These are phyloP conservation scores for Didymella pomorum DNA, from an alignment of 2,329 filamentous ascomycete genomes.

Conservation along the genomic window DNA sequence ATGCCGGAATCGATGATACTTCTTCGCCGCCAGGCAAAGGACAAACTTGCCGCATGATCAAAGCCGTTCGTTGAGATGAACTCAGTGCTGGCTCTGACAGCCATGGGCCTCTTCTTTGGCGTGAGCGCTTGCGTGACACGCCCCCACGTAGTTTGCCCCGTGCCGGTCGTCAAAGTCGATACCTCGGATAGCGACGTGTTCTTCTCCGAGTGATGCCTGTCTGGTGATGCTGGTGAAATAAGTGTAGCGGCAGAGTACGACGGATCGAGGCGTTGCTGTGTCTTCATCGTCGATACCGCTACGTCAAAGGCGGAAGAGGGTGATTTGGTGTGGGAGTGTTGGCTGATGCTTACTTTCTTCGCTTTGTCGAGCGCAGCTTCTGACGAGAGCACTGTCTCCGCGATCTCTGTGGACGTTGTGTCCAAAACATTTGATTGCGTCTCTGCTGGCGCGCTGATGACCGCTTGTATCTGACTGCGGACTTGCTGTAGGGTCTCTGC, in stretches of 20 bases:
- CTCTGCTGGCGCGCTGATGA: slow-evolving; percentile 43
- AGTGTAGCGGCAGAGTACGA: slow-evolving; percentile 37
- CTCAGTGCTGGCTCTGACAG: slow-evolving; percentile 29
- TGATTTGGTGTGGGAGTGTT: slow-evolving; percentile 34
- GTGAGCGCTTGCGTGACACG: slow-evolving; percentile 35
- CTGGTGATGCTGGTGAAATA: slow-evolving; percentile 27
- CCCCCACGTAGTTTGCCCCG: slow-evolving; percentile 38
- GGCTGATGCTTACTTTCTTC: slow-evolving; percentile 49
- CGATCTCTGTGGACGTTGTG: slow-evolving; percentile 44
- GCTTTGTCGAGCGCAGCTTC: slow-evolving; percentile 48
- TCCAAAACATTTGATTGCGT: slow-evolving; percentile 44
- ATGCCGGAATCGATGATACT: slow-evolving; percentile 36
- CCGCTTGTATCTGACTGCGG: slow-evolving; percentile 44
- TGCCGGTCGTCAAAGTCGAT: slow-evolving; percentile 33
- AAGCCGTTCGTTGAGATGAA: slow-evolving; percentile 23
- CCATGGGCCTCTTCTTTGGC: slow-evolving; percentile 29
- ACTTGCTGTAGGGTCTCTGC: slow-evolving; percentile 45
- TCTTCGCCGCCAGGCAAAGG: slow-evolving; percentile 36
- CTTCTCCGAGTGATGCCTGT: slow-evolving; percentile 16
- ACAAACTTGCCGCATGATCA: slow-evolving; percentile 44
- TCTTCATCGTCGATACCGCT: slow-evolving; percentile 31
- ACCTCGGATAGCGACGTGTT: slow-evolving; percentile 32
- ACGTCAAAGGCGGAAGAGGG: slow-evolving; percentile 34
- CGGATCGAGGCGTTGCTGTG: slow-evolving; percentile 27
- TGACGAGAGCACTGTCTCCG: slow-evolving; percentile 44